Percentiles rank a stretch among this genome's conserved stretches.
These are phyloP conservation scores for Leccinum subfulvum DNA, from an alignment of 1,284 basidiomycete genomes.

Conservation along the genomic window DNA sequence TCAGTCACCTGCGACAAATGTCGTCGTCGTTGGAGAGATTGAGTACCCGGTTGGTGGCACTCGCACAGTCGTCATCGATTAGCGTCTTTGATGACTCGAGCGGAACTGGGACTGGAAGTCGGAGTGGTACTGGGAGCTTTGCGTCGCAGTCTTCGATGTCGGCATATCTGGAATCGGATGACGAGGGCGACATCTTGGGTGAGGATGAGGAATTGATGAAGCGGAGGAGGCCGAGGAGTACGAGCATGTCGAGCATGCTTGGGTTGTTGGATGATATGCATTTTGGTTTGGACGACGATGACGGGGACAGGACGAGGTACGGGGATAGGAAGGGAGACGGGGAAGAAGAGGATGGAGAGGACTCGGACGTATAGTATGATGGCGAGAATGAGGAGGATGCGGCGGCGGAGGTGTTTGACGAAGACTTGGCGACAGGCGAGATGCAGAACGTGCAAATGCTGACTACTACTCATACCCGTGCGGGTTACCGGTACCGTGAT, in stretches of 20 bases:
- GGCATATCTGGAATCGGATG: conserved; percentile 57
- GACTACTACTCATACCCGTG: no score
- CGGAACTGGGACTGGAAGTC: conserved; percentile 33
- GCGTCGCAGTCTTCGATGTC: conserved; percentile 45
- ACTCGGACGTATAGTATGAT: conserved; percentile 35
- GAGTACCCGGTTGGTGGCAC: conserved; percentile 51
- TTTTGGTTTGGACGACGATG: conserved; percentile 53
- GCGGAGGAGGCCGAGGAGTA: conserved; percentile 44
- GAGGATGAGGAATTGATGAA: conserved; percentile 40
- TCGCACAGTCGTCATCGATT: conserved; percentile 40
- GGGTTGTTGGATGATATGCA: conserved; percentile 65
- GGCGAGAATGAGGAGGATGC: conserved; percentile 48
- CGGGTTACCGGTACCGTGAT: no score
- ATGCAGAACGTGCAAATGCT: conserved; percentile 69
- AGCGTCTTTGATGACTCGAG: conserved; percentile 27
- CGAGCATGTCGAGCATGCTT: conserved; percentile 80
- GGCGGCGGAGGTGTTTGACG: conserved; percentile 70
- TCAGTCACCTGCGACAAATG: conserved; percentile 57
- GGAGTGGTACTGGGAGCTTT: conserved; percentile 42
- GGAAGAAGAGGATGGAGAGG: conserved; percentile 32
- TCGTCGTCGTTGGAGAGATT: conserved; percentile 71
- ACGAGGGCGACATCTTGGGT: conserved; percentile 32
- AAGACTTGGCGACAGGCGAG: conserved; percentile 79
- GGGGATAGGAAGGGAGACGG: conserved; percentile 31
- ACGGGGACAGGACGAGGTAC: conserved; percentile 33